These are phyloP conservation scores for Claviceps humidiphila DNA, from an alignment of 2,329 filamentous ascomycete genomes.

Conservation along the genomic window DNA sequence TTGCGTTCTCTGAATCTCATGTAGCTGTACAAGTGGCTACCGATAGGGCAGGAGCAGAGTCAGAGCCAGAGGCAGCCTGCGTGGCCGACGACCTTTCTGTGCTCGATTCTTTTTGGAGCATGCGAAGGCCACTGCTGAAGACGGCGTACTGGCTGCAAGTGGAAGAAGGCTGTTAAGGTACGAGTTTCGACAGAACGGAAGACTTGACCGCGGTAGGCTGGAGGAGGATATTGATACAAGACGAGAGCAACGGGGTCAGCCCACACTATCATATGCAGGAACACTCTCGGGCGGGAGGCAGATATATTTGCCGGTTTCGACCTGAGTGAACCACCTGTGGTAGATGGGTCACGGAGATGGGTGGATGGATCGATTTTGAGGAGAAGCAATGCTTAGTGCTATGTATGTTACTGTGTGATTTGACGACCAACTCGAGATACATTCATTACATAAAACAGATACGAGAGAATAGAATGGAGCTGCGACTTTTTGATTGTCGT, in stretches of 20 bases:
- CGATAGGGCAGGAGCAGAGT: not conserved
- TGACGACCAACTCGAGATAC: constrained; percentile 1
- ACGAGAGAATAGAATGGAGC: not conserved
- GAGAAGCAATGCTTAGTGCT: not conserved
- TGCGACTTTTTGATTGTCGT: not conserved
- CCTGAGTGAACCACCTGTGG: not conserved
- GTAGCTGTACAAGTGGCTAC: not conserved
- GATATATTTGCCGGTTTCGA: not conserved
- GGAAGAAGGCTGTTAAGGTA: not conserved
- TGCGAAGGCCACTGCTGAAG: not conserved
- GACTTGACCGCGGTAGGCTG: not conserved
- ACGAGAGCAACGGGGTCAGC: not conserved
- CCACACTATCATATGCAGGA: not conserved
- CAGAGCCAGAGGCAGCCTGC: not conserved
- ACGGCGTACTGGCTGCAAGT: not conserved
- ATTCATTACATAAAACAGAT: not conserved
- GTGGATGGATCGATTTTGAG: not conserved
- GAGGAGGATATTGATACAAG: not conserved
- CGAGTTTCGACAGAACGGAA: not conserved
- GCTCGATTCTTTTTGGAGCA: not conserved
- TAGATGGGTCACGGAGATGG: not conserved
- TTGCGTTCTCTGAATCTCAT: not conserved
- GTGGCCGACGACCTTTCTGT: not conserved
- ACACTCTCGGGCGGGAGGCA: not conserved
- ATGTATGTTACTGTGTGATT: not conserved